Evolutionary conservation across 1,284 basidiomycete genomes (phyloP).

Genomic region (Exobasidium cylindrosporum): DNA sequence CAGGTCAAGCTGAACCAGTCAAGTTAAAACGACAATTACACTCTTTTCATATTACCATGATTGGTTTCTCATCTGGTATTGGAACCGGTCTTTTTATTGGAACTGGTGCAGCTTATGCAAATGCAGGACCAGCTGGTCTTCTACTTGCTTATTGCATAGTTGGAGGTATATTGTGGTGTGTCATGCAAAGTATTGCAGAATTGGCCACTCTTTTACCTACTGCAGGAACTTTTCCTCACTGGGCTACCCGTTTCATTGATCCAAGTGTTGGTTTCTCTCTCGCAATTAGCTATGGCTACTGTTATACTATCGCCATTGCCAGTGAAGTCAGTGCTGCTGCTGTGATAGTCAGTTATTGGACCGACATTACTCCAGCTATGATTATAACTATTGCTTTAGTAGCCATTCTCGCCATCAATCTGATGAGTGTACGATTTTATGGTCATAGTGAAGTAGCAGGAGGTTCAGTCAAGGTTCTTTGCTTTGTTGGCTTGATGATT

Average conservation of each 20-base stretch:
- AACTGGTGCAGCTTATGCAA: slow-evolving; percentile 63
- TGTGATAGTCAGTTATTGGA: slow-evolving; percentile 59
- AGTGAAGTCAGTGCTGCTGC: slow-evolving; percentile 74
- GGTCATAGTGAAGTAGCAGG: slow-evolving; percentile 65
- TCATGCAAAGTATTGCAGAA: not conserved
- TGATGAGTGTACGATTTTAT: slow-evolving; percentile 60
- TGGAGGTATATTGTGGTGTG: slow-evolving; percentile 4
- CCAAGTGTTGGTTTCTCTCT: slow-evolving; percentile 23
- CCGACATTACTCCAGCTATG: slow-evolving; percentile 32
- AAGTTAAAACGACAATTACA: not conserved
- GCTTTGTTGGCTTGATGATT: slow-evolving; percentile 22
- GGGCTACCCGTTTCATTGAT: slow-evolving; percentile 21
- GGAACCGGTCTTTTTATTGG: slow-evolving; percentile 67
- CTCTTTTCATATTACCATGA: slow-evolving; percentile 1
- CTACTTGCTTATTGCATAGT: slow-evolving; percentile 17
- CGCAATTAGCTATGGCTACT: slow-evolving; percentile 34
- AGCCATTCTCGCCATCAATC: slow-evolving; percentile 48
- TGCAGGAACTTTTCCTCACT: not conserved
- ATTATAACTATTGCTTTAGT: slow-evolving; percentile 20
- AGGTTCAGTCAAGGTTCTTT: slow-evolving; percentile 23
- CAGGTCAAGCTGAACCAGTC: not conserved
- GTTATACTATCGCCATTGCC: slow-evolving; percentile 60
- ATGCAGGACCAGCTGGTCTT: slow-evolving; percentile 58
- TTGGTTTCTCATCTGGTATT: slow-evolving; percentile 41
- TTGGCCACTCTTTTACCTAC: slow-evolving; percentile 43